Evolutionary conservation across 1,284 basidiomycete genomes (phyloP), one percentile per base, ranked within the genome.

Genomic region (Microbotryum violaceum): DNA sequence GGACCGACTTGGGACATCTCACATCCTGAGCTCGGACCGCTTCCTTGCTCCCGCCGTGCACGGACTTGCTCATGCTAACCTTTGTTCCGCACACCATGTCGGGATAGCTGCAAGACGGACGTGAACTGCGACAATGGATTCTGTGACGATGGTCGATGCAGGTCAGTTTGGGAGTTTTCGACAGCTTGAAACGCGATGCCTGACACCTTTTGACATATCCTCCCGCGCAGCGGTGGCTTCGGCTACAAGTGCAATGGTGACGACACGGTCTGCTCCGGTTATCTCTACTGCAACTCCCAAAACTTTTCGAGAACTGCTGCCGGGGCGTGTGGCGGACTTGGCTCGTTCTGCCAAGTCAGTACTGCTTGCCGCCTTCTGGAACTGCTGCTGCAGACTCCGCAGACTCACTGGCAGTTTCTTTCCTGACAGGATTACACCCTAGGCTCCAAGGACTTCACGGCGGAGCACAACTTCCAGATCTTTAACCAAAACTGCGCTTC

Each of bases 221-320:
- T 21, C n/a, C 18, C 23, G 29, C 55, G 62, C 61, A 31, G 46
- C n/a, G 61, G 57, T 29, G 52, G 42, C 27, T 50, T 49, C 47
- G 42, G 25, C n/a, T 6, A 45, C 14, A 7, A 8, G 7, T 63
- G 64, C 56, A 45, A 3, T 12, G 37, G 37, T 20, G 29, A 12
- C 48, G 64, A 66, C 54, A 3, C 49, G 5, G 29, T 54, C 56
- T 66, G 64, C 61, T 33, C 44, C 3, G 61, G 62, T n/a, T 57
- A 31, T 47, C 56, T 65, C 44, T 65, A 62, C 61, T 65, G 64
- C 58, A 29, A 33, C 16, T 10, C 20, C 12, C 2, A 6, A 21
- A 59, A 60, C 29, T 45, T 44, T 21, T 51, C 57, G 29, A 12
- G 37, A 1, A n/a, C 21, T 25, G 33, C 47, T 18, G 18, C 46